Evolutionary conservation across 225 moss, liverwort and hornwort species (phyloP), one percentile per base, ranked within the genome.

Genomic region (Polytrichum commune): DNA sequence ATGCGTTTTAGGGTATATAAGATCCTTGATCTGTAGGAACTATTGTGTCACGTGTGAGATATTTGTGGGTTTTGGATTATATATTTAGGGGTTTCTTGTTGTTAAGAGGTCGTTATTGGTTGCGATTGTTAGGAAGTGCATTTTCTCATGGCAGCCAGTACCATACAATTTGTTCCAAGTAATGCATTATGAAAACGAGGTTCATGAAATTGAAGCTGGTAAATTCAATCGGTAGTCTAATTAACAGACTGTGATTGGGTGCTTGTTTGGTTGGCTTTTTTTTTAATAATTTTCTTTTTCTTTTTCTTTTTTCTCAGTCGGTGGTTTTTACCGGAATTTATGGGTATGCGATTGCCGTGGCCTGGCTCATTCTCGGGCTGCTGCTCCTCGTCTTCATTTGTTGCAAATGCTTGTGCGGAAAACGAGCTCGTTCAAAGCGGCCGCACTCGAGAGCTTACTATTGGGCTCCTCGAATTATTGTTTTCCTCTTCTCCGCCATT

Each of bases 401-500:
- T 65, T 88, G 88, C 73, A 84, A 82, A 7, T 88, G 84, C 64
- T 3, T 88, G 1, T 84, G 88, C 6, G 79, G 84, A 18, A 70
- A 69, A 33, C 35, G 65, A 26, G 53, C 70, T 10, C 74, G 71
- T 6, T 79, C 79, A 19, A 84, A 80, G 77, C 75, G 81, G 20
- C 88, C 84, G 7, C 84, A 80, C 60, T 75, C 84, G 0, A 64
- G 75, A 19, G 75, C 75, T 4, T 88, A 79, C 78, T 85, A 75
- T 69, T 88, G 84, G 88, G 70, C 71, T 8, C 88, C 88, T 68
- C 88, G 84, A 0, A 18, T 84, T 64, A 79, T 88, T 67, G 88
- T 88, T 62, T 84, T 88, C 71, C 26, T 88, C 22, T 74, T 88
- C 29, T 88, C 88, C 0, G 81, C 77, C 29, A 64, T 82, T 26